Evolutionary conservation across 768 basidiomycete species (phyloP), one percentile per base, ranked within the genome.

Genomic region (Kwoniella sp.): DNA sequence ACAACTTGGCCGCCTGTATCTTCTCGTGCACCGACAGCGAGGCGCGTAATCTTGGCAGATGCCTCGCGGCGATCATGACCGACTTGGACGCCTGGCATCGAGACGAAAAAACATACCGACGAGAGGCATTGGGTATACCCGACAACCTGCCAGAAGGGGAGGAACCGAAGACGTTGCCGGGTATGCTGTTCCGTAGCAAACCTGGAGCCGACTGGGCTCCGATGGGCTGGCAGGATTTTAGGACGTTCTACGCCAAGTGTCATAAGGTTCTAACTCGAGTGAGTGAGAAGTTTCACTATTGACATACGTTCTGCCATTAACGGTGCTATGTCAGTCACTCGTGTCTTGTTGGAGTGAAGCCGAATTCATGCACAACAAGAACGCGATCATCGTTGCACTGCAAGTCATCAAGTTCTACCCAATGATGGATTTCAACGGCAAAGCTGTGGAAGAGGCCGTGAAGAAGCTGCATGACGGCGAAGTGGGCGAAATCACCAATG

Each of bases 331-430:
- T 28, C 17, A 65, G 91, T 83, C 82, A 50, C 83, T 96, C 60
- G 77, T 80, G 17, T 85, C 83, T 27, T 90, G 87, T 68, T 85
- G 96, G 56, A 81, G 84, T 64, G 86, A 90, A 2, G 82, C 82
- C 43, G 92, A 92, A 66, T 98, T 92, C 72, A 93, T 96, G 87
- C 90, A 90, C 64, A 88, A 96, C 47, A 92, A 93, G 74, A 99
- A 99, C 69, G 81, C 89, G n/a, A 87, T 98, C 73, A 82, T 92
- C 32, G 84, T 99, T 25, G 79, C 95, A 58, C 89, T 91, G 67
- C 89, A 95, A 71, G 82, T 96, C 19, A 79, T 91, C 26, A 85
- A 88, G 0, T 85, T 88, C 43, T 95, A 95, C 76, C 93, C 93
- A 23, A 68, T 87, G 9, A 80, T 83, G 15, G 75, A 81, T 10